These are phyloP conservation scores for Grifola frondosa DNA, from an alignment of 1,284 basidiomycete species.

Conservation along the genomic window DNA sequence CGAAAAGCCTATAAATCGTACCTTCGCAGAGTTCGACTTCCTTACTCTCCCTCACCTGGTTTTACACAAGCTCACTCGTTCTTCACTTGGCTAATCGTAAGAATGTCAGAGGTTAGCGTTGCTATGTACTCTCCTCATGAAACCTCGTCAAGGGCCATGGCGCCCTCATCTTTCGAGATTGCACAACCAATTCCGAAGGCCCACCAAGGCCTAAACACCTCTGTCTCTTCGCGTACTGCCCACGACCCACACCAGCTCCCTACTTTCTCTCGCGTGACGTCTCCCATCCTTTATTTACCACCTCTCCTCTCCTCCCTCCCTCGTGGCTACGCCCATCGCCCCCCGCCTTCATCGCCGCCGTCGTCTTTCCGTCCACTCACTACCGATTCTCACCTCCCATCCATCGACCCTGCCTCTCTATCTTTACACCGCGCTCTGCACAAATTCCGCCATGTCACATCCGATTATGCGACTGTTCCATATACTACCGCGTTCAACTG, in stretches of 20 bases:
- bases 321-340: conserved; percentile 25
- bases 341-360: conserved; percentile 22
- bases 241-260: conserved; percentile 66
- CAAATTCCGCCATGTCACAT: conserved; percentile 62
- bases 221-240: too few relatives aligned
- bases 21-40: too few relatives aligned
- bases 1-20: too few relatives aligned
- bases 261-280: conserved; percentile 42
- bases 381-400: conserved; percentile 75
- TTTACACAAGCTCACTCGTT: too few relatives aligned
- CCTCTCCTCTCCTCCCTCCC: conserved; percentile 76
- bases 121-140: too few relatives aligned
- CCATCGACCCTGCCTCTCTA: conserved; percentile 82
- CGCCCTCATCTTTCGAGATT: conserved; percentile 3
- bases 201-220: too few relatives aligned
- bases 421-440: conserved; percentile 85
- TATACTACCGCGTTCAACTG: conserved; percentile 88
- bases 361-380: conserved; percentile 44
- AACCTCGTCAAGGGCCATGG: too few relatives aligned
- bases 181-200: conserved; percentile 6
- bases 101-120: too few relatives aligned
- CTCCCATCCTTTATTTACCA: conserved; percentile 74
- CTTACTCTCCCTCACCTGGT: too few relatives aligned
- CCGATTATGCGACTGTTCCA: conserved; percentile 59
- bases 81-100: too few relatives aligned